Evolutionary conservation across 768 basidiomycete genomes (phyloP).

Genomic region (Suillus alpinus): DNA sequence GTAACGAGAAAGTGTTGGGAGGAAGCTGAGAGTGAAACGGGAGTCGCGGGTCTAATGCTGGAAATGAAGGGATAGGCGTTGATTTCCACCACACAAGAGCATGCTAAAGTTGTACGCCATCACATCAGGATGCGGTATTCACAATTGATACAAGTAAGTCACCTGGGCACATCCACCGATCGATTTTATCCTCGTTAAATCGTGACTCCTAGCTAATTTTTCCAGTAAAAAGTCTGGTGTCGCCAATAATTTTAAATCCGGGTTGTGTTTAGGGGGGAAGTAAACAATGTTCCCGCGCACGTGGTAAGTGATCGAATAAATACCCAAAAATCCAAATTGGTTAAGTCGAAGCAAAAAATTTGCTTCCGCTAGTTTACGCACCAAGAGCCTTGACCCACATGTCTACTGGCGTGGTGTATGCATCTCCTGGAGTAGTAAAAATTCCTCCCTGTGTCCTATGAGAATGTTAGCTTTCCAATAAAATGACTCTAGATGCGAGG

Average conservation of each 20-base stretch:
- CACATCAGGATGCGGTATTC: neutral
- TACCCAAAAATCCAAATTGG: constrained; percentile 34
- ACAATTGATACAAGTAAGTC: constrained; percentile 13
- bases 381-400: constrained; percentile 90
- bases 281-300: constrained; percentile 13
- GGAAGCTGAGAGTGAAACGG: constrained; percentile 69
- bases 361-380: constrained; percentile 60
- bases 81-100: constrained; percentile 89
- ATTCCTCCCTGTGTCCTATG: constrained; percentile 81
- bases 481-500: constrained; percentile 4
- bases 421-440: constrained; percentile 83
- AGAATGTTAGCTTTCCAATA: constrained; percentile 15
- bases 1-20: constrained; percentile 63
- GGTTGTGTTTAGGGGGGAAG: constrained; percentile 1
- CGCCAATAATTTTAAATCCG: constrained; percentile 20
- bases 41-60: constrained; percentile 68
- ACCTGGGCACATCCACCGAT: constrained; percentile 82
- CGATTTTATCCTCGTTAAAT: constrained; percentile 67
- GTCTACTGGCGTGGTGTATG: constrained; percentile 84
- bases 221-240: constrained; percentile 68
- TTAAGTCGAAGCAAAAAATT: constrained; percentile 43
- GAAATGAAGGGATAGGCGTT: constrained; percentile 67
- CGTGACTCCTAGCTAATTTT: constrained; percentile 68
- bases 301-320: constrained; percentile 31
- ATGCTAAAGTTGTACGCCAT: constrained; percentile 36